Base-by-base conservation (phyloP, 345 rosid genomes). In the Camelina hispida region DNA sequence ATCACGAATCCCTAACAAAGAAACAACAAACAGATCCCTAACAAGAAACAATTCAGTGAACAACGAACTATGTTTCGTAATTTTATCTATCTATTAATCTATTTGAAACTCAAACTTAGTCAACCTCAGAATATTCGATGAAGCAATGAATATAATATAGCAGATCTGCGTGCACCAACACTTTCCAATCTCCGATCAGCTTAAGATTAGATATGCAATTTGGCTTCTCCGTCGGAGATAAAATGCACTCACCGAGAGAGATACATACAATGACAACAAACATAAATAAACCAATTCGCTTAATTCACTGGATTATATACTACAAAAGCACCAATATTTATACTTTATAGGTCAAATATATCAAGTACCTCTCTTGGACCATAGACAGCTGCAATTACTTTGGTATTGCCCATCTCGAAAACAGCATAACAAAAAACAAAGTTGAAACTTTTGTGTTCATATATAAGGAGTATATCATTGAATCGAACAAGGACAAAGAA, bases 361-460 rank as follows among this genome's bases (percentile, higher is more conserved):
- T 15, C 20, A 55, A 56, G 50, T 58, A 90, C 98, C 99, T 92
- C 96, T 82, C 98, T 85, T 2, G 98, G 99, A 25, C 98, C 98
- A 84, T 90, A 92, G 13, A 89, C 99, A 55, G 97, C 98, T 53
- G 97, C 99, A 52, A 93, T 89, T 16, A 89, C 98, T 88, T 89
- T 93, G 16, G 98, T 90, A 81, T 95, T 90, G 46, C 96, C 97
- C 97, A 95, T 93, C 85, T 92, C 98, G 20, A 93, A 95, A 75
- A 86, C 81, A 77, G 96, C 96, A 79, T 96, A 95, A 10, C 97
- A 89, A 76, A 23, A 78, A 28, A 37, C 5, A 57, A 75, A 48
- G 42, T n/a, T 43, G 1, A 4, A 25, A 6, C 58, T 47, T 73
- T 58, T 16, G 6, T 16, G 9, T 34, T 66, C 23, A 66, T 35